Evolutionary conservation across 495 filamentous ascomycete genomes (phyloP).

Genomic region (Penicillium pancosmium): DNA sequence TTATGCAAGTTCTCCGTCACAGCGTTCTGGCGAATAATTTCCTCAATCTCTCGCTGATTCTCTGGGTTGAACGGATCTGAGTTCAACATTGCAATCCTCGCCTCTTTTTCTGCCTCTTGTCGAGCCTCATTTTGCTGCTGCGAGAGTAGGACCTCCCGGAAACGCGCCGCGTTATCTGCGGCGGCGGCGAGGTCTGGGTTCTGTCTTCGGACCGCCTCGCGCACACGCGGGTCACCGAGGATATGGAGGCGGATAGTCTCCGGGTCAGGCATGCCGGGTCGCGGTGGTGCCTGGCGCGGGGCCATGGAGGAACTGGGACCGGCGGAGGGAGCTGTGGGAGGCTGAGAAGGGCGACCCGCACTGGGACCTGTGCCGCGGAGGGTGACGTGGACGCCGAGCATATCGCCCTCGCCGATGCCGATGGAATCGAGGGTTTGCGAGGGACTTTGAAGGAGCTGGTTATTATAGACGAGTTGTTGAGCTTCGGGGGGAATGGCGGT

Average conservation of each 20-base stretch:
- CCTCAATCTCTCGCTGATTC: constrained; percentile 89
- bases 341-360: constrained; percentile 4
- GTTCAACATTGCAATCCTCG: constrained; percentile 79
- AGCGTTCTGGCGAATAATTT: constrained; percentile 91
- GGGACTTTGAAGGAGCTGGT: constrained; percentile 75
- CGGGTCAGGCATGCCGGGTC: constrained; percentile 61
- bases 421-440: constrained; percentile 77
- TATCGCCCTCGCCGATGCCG: constrained; percentile 85
- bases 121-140: constrained; percentile 70
- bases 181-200: constrained; percentile 76
- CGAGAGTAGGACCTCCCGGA: constrained; percentile 66
- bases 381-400: constrained; percentile 83
- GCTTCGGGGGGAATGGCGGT: constrained; percentile 51
- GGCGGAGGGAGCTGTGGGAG: constrained; percentile 13
- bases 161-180: constrained; percentile 76
- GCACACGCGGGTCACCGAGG: constrained; percentile 73
- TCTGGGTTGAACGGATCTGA: constrained; percentile 90
- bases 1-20: constrained; percentile 94
- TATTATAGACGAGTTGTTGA: constrained; percentile 82
- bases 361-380: constrained; percentile 17
- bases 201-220: constrained; percentile 65
- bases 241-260: constrained; percentile 84
- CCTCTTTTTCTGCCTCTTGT: constrained; percentile 70
- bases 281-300: constrained; percentile 42
- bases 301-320: constrained; percentile 35